Conservation (phyloP, 441 rosid genomes). For the Pelargonium fulgidum region DNA sequence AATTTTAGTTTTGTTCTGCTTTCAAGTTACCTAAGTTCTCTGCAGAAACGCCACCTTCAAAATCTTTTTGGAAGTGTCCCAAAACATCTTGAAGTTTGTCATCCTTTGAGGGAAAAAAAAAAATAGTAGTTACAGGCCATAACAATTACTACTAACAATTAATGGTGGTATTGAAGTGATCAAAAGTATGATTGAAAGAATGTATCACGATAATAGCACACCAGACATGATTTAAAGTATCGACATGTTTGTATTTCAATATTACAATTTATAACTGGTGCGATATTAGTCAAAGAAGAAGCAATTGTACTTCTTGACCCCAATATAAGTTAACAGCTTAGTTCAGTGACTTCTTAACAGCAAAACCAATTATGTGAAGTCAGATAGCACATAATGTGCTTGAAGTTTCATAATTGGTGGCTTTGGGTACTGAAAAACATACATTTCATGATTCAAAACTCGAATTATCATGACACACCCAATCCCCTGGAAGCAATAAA, state of each 20-base stretch:
- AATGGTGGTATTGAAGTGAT: neutral
- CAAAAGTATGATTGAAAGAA: neutral
- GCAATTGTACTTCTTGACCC: neutral
- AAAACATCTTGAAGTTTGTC: constrained; percentile 62
- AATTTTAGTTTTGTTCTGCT: neutral
- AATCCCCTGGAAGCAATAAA: neutral
- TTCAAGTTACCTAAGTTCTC: constrained; percentile 60
- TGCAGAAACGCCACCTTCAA: constrained; percentile 67
- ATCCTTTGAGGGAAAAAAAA: constrained; percentile 31
- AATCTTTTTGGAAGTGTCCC: constrained; percentile 73
- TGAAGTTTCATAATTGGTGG: neutral
- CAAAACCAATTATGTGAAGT: neutral
- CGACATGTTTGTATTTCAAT: neutral
- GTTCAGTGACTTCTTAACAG: neutral
- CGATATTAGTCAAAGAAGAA: neutral
- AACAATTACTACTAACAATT: neutral
- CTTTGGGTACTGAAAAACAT: neutral
- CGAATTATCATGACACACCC: neutral
- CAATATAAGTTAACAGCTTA: neutral
- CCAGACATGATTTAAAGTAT: neutral
- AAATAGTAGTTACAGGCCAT: constrained; percentile 2
- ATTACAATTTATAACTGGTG: neutral
- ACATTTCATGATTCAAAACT: neutral
- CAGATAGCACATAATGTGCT: neutral
- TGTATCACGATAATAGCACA: neutral